These are phyloP conservation scores for Fonsecaea monophora DNA, from an alignment of 2,329 filamentous ascomycete species.

Conservation along the genomic window DNA sequence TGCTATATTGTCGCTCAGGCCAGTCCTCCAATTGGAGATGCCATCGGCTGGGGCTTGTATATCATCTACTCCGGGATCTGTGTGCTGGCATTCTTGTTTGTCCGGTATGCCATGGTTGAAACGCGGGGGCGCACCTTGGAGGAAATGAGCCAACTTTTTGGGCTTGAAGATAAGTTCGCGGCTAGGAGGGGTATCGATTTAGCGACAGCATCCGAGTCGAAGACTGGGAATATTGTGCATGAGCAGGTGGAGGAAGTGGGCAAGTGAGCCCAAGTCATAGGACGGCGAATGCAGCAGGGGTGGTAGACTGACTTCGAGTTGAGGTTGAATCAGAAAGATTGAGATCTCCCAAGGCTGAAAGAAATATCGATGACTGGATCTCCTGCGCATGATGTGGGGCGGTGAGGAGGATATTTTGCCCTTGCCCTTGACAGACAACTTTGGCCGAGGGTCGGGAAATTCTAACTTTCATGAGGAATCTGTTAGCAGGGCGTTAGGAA, in stretches of 20 bases:
- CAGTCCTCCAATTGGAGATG: constrained; percentile 52
- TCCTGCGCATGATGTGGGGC: neutral
- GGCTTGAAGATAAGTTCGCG: constrained; percentile 22
- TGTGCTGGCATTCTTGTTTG: constrained; percentile 18
- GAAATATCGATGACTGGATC: neutral
- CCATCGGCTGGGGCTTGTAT: constrained; percentile 54
- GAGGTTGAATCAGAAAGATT: neutral
- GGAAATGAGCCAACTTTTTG: constrained; percentile 44
- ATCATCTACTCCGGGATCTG: constrained; percentile 25
- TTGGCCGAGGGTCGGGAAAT: constrained; percentile 18
- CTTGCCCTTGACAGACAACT: neutral
- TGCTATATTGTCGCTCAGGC: constrained; percentile 59
- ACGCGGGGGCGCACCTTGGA: constrained; percentile 44
- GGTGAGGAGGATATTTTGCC: neutral
- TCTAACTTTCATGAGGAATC: neutral
- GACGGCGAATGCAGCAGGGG: neutral
- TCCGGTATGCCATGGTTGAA: constrained; percentile 46
- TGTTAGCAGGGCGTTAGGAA: neutral
- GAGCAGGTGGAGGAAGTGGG: constrained; percentile 20
- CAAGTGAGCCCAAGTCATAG: constrained; percentile 10
- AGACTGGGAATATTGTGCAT: constrained; percentile 12
- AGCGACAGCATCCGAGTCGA: constrained; percentile 1
- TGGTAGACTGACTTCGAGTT: neutral
- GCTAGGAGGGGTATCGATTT: constrained; percentile 15
- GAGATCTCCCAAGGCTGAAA: neutral